phyloP scores from a whole-genome alignment of 768 basidiomycete genomes.

The Termitomyces sp. region DNA sequence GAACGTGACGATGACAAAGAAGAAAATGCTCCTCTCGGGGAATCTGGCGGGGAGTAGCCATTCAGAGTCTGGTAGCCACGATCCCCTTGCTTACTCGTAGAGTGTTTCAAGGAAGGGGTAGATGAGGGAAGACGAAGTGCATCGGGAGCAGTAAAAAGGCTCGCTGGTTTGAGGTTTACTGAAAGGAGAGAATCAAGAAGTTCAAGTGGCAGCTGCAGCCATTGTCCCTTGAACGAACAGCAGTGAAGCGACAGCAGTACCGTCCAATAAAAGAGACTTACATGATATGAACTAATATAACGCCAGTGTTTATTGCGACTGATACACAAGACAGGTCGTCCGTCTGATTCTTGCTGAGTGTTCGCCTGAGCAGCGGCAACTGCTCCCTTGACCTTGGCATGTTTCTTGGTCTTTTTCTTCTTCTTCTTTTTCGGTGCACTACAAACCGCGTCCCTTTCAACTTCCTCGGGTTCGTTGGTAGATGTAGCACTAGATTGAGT shows the following conservation, averaged over 20 bases:
- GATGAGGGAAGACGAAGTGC: constrained; percentile 30
- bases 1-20: constrained; percentile 38
- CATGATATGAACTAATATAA: constrained; percentile 89
- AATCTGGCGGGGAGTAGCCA: constrained; percentile 41
- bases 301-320: constrained; percentile 94
- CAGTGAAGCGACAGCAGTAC: constrained; percentile 2
- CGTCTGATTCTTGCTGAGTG: constrained; percentile 32
- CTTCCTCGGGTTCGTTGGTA: constrained; percentile 12
- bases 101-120: constrained; percentile 18
- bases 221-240: constrained; percentile 62
- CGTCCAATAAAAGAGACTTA: constrained; percentile 31
- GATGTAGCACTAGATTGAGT: constrained; percentile 26
- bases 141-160: constrained; percentile 42
- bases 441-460: constrained; percentile 19
- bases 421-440: constrained; percentile 62
- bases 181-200: constrained; percentile 76
- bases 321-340: constrained; percentile 71
- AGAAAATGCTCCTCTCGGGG: constrained; percentile 31
- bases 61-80: constrained; percentile 39
- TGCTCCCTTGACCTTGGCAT: constrained; percentile 39
- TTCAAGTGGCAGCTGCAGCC: constrained; percentile 86
- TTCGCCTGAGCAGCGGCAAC: constrained; percentile 22
- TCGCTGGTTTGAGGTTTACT: constrained; percentile 72
- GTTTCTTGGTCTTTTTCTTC: constrained; percentile 59
- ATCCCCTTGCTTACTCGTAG: constrained; percentile 35